These are phyloP conservation scores for Rostrohypoxylon terebratum DNA, from an alignment of 495 filamentous ascomycete species.

Conservation along the genomic window DNA sequence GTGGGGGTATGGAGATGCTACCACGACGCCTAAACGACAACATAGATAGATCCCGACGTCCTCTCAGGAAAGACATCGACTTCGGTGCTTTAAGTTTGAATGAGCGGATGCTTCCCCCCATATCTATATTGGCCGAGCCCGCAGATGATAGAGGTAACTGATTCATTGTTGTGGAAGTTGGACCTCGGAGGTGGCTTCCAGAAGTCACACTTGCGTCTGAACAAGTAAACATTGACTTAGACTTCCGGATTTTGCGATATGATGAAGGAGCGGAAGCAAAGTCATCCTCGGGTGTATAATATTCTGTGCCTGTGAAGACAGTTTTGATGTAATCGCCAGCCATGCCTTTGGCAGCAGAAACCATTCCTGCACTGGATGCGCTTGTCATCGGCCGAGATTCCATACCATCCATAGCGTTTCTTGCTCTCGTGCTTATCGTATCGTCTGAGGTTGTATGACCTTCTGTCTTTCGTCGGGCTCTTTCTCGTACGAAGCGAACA, in stretches of 20 bases:
- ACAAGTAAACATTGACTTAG: slow-evolving; percentile 76
- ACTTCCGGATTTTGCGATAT: slow-evolving; percentile 77
- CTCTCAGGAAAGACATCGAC: slow-evolving; percentile 72
- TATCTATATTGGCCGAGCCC: background rate
- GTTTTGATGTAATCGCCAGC: slow-evolving; percentile 54
- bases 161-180: slow-evolving; percentile 51
- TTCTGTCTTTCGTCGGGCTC: background rate
- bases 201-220: slow-evolving; percentile 51
- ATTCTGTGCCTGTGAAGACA: slow-evolving; percentile 56
- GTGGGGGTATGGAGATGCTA: slow-evolving; percentile 9
- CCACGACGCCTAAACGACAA: slow-evolving; percentile 37
- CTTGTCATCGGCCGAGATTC: slow-evolving; percentile 44
- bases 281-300: slow-evolving; percentile 69
- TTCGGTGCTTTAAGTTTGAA: slow-evolving; percentile 57
- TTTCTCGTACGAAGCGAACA: slow-evolving; percentile 65
- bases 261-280: slow-evolving; percentile 76
- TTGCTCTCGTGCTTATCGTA: slow-evolving; percentile 1
- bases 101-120: slow-evolving; percentile 15
- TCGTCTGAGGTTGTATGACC: background rate
- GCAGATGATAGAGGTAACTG: slow-evolving; percentile 24
- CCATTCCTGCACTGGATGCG: slow-evolving; percentile 52
- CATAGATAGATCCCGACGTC: slow-evolving; percentile 46
- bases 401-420: background rate
- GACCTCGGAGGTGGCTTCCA: slow-evolving; percentile 15
- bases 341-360: slow-evolving; percentile 48